phyloP scores from a whole-genome alignment of 768 basidiomycete genomes.

The Lenzites betulinus region DNA sequence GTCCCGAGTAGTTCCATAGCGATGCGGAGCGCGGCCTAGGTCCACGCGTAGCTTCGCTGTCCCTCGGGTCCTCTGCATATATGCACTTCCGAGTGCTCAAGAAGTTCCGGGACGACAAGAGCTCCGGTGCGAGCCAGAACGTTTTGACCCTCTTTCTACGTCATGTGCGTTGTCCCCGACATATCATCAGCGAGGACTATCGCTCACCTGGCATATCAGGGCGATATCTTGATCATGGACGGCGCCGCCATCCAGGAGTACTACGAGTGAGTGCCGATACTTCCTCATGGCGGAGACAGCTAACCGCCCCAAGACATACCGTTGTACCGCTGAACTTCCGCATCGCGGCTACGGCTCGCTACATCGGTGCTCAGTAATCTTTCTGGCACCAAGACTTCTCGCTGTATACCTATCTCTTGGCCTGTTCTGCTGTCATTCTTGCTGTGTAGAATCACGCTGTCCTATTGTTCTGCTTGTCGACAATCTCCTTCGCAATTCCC shows the following conservation, averaged over 20 bases:
- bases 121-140: conserved; percentile 30
- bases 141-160: conserved; percentile 61
- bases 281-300: not conserved
- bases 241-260: conserved; percentile 63
- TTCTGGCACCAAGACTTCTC: not conserved
- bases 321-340: conserved; percentile 75
- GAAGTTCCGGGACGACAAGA: conserved; percentile 35
- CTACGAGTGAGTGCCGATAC: conserved; percentile 58
- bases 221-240: conserved; percentile 80
- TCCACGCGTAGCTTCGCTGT: conserved; percentile 72
- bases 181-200: not conserved
- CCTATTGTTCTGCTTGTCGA: not conserved
- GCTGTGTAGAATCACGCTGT: not conserved
- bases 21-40: conserved; percentile 77
- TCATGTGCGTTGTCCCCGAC: conserved; percentile 50
- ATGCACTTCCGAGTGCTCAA: conserved; percentile 74
- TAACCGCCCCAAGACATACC: conserved; percentile 55
- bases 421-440: too few species aligned
- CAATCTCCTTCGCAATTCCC: not conserved
- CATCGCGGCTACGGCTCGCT: conserved; percentile 78
- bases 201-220: conserved; percentile 42
- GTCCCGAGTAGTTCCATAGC: conserved; percentile 64
- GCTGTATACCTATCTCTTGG: not conserved
- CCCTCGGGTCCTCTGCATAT: conserved; percentile 71
- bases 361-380: conserved; percentile 42